Percentiles rank a stretch among this genome's conserved stretches.
Conservation (phyloP, 305 asterid species). For the Fraxinus sp. region DNA sequence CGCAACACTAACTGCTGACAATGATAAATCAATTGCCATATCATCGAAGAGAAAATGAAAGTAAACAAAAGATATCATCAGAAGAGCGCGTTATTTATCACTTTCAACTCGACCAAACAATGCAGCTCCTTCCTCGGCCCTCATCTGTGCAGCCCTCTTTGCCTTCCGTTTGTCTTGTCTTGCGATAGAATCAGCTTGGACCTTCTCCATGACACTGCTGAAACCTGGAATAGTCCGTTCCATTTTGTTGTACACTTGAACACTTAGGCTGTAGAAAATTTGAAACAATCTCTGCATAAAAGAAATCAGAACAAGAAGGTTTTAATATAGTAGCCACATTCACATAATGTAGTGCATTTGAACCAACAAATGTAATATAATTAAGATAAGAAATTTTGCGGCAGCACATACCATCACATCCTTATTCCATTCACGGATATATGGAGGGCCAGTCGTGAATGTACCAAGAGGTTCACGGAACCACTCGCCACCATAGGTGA, state of each 20-base stretch:
- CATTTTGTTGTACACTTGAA: slow-evolving; percentile 37
- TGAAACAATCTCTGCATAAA: slow-evolving; percentile 44
- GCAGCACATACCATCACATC: slow-evolving; percentile 46
- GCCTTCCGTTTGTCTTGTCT: slow-evolving; percentile 33
- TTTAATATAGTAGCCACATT: background rate
- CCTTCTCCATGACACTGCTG: slow-evolving; percentile 48
- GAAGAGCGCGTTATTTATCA: background rate
- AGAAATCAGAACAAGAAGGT: background rate
- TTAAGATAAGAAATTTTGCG: background rate
- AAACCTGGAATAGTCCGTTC: slow-evolving; percentile 62
- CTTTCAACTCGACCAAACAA: slow-evolving; percentile 22
- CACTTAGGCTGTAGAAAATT: slow-evolving; percentile 43
- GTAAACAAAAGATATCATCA: background rate
- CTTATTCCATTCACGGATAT: slow-evolving; percentile 59
- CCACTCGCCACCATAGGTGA: slow-evolving; percentile 81
- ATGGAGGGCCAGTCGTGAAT: slow-evolving; percentile 89
- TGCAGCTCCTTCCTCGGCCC: slow-evolving; percentile 35
- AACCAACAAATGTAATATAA: background rate
- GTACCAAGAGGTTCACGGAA: slow-evolving; percentile 82
- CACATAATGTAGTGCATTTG: background rate
- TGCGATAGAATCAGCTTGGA: slow-evolving; percentile 35
- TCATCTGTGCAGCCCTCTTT: slow-evolving; percentile 45
- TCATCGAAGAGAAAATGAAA: background rate
- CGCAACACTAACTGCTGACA: background rate
- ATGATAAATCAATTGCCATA: background rate